A percentile compares a stretch with the other conserved stretches of the same genome.
Evolutionary conservation across 768 basidiomycete species (phyloP).

Genomic region (Trametes cingulata): DNA sequence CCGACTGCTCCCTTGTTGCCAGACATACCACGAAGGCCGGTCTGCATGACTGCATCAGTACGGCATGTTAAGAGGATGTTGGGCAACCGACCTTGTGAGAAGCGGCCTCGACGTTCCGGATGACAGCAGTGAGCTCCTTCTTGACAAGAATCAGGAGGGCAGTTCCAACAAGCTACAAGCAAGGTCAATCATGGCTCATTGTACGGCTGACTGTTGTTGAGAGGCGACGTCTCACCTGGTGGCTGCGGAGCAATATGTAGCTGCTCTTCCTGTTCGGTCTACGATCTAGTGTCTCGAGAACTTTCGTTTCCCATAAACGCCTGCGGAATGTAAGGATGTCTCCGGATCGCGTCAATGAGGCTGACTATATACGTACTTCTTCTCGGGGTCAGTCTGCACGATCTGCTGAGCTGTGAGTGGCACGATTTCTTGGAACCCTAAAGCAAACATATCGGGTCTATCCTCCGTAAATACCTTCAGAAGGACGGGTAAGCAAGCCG

Average conservation of each 20-base stretch:
- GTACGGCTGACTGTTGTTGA: background rate
- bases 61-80: background rate
- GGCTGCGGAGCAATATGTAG: conserved; percentile 88
- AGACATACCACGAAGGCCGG: conserved; percentile 90
- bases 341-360: background rate
- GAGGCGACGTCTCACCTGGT: conserved; percentile 61
- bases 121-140: conserved; percentile 69
- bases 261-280: conserved; percentile 66
- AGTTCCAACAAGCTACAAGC: conserved; percentile 84
- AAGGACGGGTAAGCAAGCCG: too few relatives aligned
- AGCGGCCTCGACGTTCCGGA: conserved; percentile 90
- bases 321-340: conserved; percentile 40
- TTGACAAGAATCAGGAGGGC: conserved; percentile 86
- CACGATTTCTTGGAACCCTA: conserved; percentile 97
- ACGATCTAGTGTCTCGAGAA: conserved; percentile 75
- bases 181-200: conserved; percentile 5
- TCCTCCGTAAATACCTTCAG: conserved; percentile 3
- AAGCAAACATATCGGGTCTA: conserved; percentile 86
- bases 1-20: conserved; percentile 97
- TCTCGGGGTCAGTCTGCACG: conserved; percentile 92
- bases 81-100: conserved; percentile 79
- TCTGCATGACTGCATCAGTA: conserved; percentile 42
- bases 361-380: conserved; percentile 50
- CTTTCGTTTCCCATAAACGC: conserved; percentile 81
- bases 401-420: conserved; percentile 98